Evolutionary conservation across 2,329 filamentous ascomycete species (phyloP).

Genomic region (Amesomyces nigricolor): DNA sequence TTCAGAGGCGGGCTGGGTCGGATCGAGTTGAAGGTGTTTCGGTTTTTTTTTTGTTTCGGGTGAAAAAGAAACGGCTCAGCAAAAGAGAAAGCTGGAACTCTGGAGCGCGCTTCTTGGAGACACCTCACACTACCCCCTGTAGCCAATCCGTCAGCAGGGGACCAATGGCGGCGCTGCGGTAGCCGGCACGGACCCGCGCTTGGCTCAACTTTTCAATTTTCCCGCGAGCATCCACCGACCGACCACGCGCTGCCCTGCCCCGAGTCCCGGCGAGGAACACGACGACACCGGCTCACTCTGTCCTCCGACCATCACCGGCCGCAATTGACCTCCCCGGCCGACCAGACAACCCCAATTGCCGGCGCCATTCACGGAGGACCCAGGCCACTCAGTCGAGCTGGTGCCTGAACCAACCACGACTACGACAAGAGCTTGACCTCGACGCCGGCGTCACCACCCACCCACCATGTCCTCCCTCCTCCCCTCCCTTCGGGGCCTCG

Average conservation of each 20-base stretch:
- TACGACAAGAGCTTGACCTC: neutral
- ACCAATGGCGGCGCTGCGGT: slow-evolving; percentile 7
- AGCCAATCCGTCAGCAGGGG: neutral
- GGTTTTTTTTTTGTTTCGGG: too few relatives aligned
- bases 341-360: neutral
- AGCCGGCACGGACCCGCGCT: slow-evolving; percentile 7
- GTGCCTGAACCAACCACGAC: too few relatives aligned
- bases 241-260: neutral
- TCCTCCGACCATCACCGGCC: neutral
- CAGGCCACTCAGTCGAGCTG: too few relatives aligned
- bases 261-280: slow-evolving; percentile 7
- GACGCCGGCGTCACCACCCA: neutral
- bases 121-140: slow-evolving; percentile 1
- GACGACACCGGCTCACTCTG: neutral
- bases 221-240: slow-evolving; percentile 4
- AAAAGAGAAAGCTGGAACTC: neutral
- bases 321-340: neutral
- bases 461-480: slow-evolving; percentile 18
- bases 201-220: slow-evolving; percentile 12
- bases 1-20: too few relatives aligned
- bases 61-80: neutral
- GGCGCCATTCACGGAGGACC: neutral
- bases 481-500: slow-evolving; percentile 21
- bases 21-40: too few relatives aligned
- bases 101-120: too few relatives aligned